A percentile compares a stretch with the other conserved stretches of the same genome.
Evolutionary conservation across 2,329 filamentous ascomycete species (phyloP).

Genomic region (Exophiala xenobiotica): DNA sequence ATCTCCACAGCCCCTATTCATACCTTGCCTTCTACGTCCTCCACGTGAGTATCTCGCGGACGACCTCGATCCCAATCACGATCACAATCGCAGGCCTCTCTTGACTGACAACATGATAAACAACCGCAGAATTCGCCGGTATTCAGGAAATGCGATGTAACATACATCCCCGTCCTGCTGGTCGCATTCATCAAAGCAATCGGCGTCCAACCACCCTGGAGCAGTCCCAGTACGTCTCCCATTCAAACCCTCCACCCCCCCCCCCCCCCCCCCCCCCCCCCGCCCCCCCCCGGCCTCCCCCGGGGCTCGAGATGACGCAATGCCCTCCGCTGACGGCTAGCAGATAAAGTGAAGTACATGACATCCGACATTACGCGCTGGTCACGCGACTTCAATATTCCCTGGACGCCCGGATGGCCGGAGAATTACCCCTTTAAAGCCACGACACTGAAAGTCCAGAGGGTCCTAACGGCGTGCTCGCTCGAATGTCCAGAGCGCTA

Average conservation of each 20-base stretch:
- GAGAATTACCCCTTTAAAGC: constrained; percentile 51
- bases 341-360: constrained; percentile 62
- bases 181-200: constrained; percentile 59
- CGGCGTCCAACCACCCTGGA: constrained; percentile 54
- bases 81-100: not conserved
- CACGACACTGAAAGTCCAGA: constrained; percentile 51
- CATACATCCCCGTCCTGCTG: constrained; percentile 60
- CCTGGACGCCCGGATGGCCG: constrained; percentile 55
- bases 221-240: constrained; percentile 45
- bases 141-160: constrained; percentile 56
- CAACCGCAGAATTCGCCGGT: constrained; percentile 52
- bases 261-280: no score
- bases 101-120: no score
- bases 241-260: not conserved
- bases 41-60: constrained; percentile 45
- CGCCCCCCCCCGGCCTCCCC: not conserved
- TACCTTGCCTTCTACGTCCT: constrained; percentile 60
- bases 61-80: no score
- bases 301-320: not conserved
- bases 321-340: no score
- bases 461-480: constrained; percentile 52
- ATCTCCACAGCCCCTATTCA: constrained; percentile 60
- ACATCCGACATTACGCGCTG: constrained; percentile 55
- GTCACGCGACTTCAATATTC: constrained; percentile 54
- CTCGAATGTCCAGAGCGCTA: constrained; percentile 43